Evolutionary conservation across 768 basidiomycete genomes (phyloP).

Genomic region (Macrolepiota dolichaula): DNA sequence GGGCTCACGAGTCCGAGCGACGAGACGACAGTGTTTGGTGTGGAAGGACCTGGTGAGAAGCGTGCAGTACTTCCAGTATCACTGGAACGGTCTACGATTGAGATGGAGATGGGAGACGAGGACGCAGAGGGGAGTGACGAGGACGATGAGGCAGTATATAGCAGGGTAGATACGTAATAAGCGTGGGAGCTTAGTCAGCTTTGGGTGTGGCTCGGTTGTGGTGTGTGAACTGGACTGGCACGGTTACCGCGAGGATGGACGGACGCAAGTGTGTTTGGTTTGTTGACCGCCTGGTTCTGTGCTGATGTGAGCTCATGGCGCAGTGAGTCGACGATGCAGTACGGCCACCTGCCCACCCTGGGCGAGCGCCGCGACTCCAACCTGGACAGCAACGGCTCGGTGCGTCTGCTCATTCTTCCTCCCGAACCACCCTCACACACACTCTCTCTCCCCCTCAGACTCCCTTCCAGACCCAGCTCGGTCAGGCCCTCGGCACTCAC

Average conservation of each 20-base stretch:
- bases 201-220: conserved; percentile 18
- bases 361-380: conserved; percentile 51
- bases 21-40: conserved; percentile 49
- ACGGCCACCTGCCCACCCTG: conserved; percentile 48
- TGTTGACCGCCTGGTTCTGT: conserved; percentile 11
- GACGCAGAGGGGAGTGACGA: conserved; percentile 40
- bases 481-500: conserved; percentile 58
- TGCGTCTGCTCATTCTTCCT: conserved; percentile 32
- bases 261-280: conserved; percentile 15
- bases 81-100: conserved; percentile 26
- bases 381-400: conserved; percentile 58
- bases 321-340: conserved; percentile 61
- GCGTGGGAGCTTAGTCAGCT: conserved; percentile 10
- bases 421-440: conserved; percentile 25
- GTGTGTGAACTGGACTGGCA: conserved; percentile 19
- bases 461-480: conserved; percentile 52
- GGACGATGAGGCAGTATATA: conserved; percentile 22
- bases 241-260: conserved; percentile 9
- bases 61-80: conserved; percentile 23
- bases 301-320: conserved; percentile 12
- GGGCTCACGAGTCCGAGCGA: conserved; percentile 55
- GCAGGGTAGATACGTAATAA: conserved; percentile 13
- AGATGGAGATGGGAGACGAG: conserved; percentile 31
- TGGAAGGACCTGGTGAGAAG: conserved; percentile 23
- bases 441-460: conserved; percentile 26